phyloP scores from a whole-genome alignment of 1,139 yeast genomes.

The Wickerhamomyces sp. region DNA sequence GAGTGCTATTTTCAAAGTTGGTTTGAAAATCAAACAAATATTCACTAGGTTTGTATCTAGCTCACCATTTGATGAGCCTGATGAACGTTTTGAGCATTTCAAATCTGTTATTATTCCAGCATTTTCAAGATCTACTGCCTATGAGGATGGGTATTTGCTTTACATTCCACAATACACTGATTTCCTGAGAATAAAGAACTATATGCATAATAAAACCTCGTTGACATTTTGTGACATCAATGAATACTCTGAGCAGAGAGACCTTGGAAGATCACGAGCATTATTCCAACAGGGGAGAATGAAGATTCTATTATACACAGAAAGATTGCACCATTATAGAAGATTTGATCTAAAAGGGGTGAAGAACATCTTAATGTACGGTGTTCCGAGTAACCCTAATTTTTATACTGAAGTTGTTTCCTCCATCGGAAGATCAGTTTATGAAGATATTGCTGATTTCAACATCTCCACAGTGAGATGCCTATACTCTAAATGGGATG shows the following conservation, averaged over 20 bases:
- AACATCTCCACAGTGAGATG: conserved; percentile 64
- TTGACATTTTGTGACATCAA: conserved; percentile 61
- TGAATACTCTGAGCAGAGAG: conserved; percentile 75
- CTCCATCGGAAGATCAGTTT: conserved; percentile 39
- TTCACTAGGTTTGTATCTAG: conserved; percentile 64
- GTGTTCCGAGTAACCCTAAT: conserved; percentile 77
- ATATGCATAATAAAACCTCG: conserved; percentile 58
- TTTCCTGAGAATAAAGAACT: conserved; percentile 71
- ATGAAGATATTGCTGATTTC: conserved; percentile 44
- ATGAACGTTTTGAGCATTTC: conserved; percentile 75
- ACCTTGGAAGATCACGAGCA: conserved; percentile 67
- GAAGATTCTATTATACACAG: conserved; percentile 79
- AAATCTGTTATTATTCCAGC: conserved; percentile 71
- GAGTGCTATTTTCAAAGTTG: conserved; percentile 42
- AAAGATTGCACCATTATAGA: conserved; percentile 89
- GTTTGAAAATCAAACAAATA: conserved; percentile 62
- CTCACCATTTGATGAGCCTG: conserved; percentile 65
- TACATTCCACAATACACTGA: conserved; percentile 88
- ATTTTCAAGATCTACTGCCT: conserved; percentile 46
- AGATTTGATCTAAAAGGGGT: conserved; percentile 87
- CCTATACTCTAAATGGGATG: conserved; percentile 78
- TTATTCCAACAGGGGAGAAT: conserved; percentile 60
- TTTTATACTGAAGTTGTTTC: conserved; percentile 76
- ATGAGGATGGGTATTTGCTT: conserved; percentile 68
- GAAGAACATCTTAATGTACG: conserved; percentile 75